Conservation (phyloP, 192 early-diverging fungal genomes). For the Chytriomyces confervae region DNA sequence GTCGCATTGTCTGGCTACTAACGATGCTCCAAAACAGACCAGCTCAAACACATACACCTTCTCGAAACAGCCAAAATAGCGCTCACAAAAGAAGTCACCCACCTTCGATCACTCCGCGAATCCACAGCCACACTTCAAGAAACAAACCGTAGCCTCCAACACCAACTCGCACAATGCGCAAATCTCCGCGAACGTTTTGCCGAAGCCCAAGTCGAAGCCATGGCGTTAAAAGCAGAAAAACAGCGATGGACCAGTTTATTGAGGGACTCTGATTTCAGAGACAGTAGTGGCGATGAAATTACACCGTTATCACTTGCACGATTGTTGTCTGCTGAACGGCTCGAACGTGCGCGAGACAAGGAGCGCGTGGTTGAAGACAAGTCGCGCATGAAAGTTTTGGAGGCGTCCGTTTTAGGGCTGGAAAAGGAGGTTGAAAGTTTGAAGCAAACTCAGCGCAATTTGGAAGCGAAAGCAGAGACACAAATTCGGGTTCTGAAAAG, state of each 20-base stretch:
- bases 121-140: conserved; percentile 44
- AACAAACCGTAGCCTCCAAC: conserved; percentile 41
- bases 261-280: conserved; percentile 28
- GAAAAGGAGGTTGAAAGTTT: conserved; percentile 39
- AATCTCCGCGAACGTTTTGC: conserved; percentile 49
- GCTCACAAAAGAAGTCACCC: conserved; percentile 53
- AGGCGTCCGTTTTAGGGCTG: conserved; percentile 41
- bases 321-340: conserved; percentile 51
- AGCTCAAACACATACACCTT: conserved; percentile 57
- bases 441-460: neutral
- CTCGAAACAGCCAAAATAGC: conserved; percentile 64
- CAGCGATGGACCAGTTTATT: conserved; percentile 57
- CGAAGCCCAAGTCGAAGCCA: conserved; percentile 56
- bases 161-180: conserved; percentile 34
- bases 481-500: conserved; percentile 28
- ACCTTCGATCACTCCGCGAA: conserved; percentile 34
- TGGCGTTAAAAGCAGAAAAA: conserved; percentile 56
- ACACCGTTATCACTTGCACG: conserved; percentile 60
- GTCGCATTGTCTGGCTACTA: conserved; percentile 41
- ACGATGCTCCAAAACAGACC: conserved; percentile 50
- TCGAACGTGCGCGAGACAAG: conserved; percentile 48
- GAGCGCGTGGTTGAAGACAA: conserved; percentile 48
- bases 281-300: conserved; percentile 49
- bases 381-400: conserved; percentile 41
- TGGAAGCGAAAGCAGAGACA: neutral